phyloP scores from a whole-genome alignment of 1,284 basidiomycete genomes.

The Rhodotorula sp. region DNA sequence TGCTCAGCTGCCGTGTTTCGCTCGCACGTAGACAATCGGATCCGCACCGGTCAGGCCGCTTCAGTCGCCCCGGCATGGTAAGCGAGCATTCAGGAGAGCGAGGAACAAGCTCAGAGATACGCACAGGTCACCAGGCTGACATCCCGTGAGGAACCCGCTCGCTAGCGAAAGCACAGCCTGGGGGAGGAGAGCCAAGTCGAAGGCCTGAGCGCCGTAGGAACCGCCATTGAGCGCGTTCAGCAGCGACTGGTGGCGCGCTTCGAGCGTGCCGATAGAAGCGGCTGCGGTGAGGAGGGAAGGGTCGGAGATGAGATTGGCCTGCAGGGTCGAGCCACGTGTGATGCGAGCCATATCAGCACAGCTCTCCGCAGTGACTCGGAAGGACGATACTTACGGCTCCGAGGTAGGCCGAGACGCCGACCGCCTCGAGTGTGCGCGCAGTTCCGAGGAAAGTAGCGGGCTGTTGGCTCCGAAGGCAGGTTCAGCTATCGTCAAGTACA shows the following conservation, averaged over 20 bases:
- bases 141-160: constrained; percentile 70
- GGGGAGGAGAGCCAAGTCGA: constrained; percentile 69
- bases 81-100: too few species aligned
- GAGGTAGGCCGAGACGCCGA: constrained; percentile 71
- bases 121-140: constrained; percentile 58
- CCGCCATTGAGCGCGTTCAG: constrained; percentile 68
- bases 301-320: constrained; percentile 50
- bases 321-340: not conserved
- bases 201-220: constrained; percentile 64
- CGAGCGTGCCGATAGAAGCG: constrained; percentile 74
- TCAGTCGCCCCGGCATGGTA: constrained; percentile 49
- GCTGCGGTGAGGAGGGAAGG: constrained; percentile 68
- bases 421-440: constrained; percentile 75
- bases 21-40: not conserved
- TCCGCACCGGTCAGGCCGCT: constrained; percentile 52
- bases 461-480: not conserved
- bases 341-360: not conserved
- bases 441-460: constrained; percentile 65
- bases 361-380: constrained; percentile 47
- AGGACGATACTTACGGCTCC: constrained; percentile 54
- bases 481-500: too few species aligned
- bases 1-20: not conserved
- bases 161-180: constrained; percentile 72
- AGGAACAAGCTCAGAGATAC: not conserved
- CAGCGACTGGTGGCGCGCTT: constrained; percentile 66